These are phyloP conservation scores for Brettanomyces naardenensis DNA, from an alignment of 805 yeast species.

Conservation along the genomic window DNA sequence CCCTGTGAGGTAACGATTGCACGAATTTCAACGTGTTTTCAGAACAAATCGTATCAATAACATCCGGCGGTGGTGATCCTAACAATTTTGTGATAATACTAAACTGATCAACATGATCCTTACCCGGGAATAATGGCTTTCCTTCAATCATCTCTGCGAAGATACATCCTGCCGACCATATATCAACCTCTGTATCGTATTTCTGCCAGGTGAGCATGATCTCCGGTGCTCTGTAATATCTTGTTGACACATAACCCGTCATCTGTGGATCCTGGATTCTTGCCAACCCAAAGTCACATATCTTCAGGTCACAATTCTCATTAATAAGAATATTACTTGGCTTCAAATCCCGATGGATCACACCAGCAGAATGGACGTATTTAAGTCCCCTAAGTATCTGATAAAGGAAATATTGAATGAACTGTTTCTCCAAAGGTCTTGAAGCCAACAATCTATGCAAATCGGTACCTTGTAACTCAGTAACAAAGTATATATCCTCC, in stretches of 20 bases:
- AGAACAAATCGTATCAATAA: constrained; percentile 90
- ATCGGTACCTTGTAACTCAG: constrained; percentile 96
- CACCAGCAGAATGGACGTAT: constrained; percentile 93
- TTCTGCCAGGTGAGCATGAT: constrained; percentile 99
- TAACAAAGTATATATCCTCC: constrained; percentile 93
- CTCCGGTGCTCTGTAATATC: constrained; percentile 97
- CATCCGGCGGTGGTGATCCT: constrained; percentile 92
- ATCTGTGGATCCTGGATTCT: constrained; percentile 97
- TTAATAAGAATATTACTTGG: constrained; percentile 68
- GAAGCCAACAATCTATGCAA: constrained; percentile 84
- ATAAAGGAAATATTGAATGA: constrained; percentile 92
- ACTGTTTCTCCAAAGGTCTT: constrained; percentile 91
- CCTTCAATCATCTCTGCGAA: constrained; percentile 98
- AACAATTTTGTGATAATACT: constrained; percentile 91
- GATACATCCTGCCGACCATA: constrained; percentile 97
- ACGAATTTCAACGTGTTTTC: constrained; percentile 94
- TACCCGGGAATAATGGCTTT: constrained; percentile 94
- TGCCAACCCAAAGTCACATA: constrained; percentile 94
- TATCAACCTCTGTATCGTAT: constrained; percentile 92
- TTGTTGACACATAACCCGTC: constrained; percentile 96
- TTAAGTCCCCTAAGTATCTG: constrained; percentile 92
- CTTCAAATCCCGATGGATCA: constrained; percentile 76
- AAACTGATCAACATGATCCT: constrained; percentile 97
- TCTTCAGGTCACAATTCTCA: constrained; percentile 91
- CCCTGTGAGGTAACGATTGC: constrained; percentile 85